Evolutionary conservation across 2,329 filamentous ascomycete species (phyloP), one percentile per base, ranked within the genome.

Genomic region (Penicillium sp.): DNA sequence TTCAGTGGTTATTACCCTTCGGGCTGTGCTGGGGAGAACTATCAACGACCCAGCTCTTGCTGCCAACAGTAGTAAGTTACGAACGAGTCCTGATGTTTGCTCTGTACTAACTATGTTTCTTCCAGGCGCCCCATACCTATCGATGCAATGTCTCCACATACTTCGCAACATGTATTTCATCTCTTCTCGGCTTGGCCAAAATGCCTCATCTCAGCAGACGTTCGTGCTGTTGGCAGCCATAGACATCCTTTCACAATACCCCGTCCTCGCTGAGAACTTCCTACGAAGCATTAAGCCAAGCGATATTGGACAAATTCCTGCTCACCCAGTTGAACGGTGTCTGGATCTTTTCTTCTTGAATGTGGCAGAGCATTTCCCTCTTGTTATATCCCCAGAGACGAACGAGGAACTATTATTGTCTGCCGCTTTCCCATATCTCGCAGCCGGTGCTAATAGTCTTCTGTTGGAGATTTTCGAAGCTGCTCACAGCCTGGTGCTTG

Each of bases 341-440:
- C 78, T 93, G n/a, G 89, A 94, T 69, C 82, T 96, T 16, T 96
- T 91, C 77, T 96, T 95, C 75, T 83, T 97, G 60, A 94, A 95
- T 69, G 84, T 88, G 0, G 87, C 90, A 2, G 92, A 96, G 71
- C 90, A 96, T 71, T 86, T 96, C 59, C 87, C 91, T 0, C 79
- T 92, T 9, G 78, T 85, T 3, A 75, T 96, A 1, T 79, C 89
- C 0, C 82, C 88, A 0, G 76, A 81, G 4, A 82, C 84, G 3
- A 91, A 87, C 66, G 90, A 95, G 65, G 79, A 84, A 3, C 79
- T 96, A 2, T 83, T 96, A 16, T 79, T 96, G 51, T 82, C 87
- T 34, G 87, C 90, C 1, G 89, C 91, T 7, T 83, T 85, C 5
- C 83, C 88, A 0, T 94, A 96, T 69, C 84, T 97, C 3, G 79